These are phyloP conservation scores for Aureobasidium mangrovei DNA, from an alignment of 2,329 filamentous ascomycete genomes.

Conservation along the genomic window DNA sequence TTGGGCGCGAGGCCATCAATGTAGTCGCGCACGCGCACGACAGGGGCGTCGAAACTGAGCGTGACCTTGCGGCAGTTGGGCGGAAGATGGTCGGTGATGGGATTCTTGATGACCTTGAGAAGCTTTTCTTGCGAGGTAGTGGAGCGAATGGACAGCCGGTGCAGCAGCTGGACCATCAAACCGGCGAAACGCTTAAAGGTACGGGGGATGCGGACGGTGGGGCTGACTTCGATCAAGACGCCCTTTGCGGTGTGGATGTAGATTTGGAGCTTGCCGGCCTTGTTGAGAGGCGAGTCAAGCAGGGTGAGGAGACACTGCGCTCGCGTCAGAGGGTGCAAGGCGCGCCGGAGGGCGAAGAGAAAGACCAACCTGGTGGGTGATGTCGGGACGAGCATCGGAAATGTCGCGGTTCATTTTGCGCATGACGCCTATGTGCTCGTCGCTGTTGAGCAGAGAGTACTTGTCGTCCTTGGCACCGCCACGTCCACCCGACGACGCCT, in stretches of 20 bases:
- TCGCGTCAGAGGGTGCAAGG: not conserved
- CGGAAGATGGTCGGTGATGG: constrained; percentile 91
- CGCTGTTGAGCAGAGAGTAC: constrained; percentile 94
- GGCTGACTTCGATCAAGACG: constrained; percentile 93
- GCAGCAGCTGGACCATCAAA: constrained; percentile 95
- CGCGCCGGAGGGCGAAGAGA: not conserved
- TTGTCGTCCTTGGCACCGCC: constrained; percentile 75
- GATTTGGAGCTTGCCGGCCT: constrained; percentile 93
- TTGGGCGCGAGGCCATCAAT: constrained; percentile 67
- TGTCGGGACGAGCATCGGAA: constrained; percentile 93
- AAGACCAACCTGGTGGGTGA: constrained; percentile 83
- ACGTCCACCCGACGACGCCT: constrained; percentile 55
- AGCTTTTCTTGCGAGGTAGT: constrained; percentile 97
- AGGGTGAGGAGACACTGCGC: constrained; percentile 87
- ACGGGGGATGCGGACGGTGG: constrained; percentile 92
- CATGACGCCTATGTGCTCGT: constrained; percentile 98
- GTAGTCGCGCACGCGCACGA: constrained; percentile 84
- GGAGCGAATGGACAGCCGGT: constrained; percentile 89
- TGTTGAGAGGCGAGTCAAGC: constrained; percentile 97
- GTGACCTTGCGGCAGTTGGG: constrained; percentile 98
- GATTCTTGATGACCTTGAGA: constrained; percentile 93
- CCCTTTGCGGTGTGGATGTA: constrained; percentile 98
- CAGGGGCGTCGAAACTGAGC: constrained; percentile 81
- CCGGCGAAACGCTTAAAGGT: constrained; percentile 99
- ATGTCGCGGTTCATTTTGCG: constrained; percentile 99